A percentile compares a stretch with the other conserved stretches of the same genome.
Conservation (phyloP, 148 eudicot genomes). For the Limonium bicolor region DNA sequence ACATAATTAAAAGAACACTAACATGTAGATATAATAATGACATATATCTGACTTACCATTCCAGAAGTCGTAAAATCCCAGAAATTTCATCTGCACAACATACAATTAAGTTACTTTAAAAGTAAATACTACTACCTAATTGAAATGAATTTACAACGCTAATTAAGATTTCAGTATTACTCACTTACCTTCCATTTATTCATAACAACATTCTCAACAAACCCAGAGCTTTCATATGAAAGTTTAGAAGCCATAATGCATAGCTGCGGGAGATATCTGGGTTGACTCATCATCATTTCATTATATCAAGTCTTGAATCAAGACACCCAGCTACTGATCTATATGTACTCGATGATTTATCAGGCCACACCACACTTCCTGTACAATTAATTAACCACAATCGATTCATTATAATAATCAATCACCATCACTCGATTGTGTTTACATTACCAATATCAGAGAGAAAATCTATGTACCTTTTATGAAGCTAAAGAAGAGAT, state of each 20-base stretch:
- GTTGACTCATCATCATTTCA: background rate
- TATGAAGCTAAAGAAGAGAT: constrained; percentile 7
- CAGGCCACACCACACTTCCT: constrained; percentile 32
- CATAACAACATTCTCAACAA: constrained; percentile 19
- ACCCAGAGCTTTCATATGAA: constrained; percentile 33
- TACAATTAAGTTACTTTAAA: background rate
- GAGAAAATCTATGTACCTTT: constrained; percentile 5
- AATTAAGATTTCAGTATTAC: background rate
- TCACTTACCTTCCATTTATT: constrained; percentile 32
- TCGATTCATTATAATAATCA: background rate
- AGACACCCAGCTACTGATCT: constrained; percentile 19
- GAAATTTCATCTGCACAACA: constrained; percentile 5
- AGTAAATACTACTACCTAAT: no score
- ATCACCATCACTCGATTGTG: no score
- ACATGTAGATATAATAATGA: background rate
- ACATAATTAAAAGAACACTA: background rate
- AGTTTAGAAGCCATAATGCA: constrained; percentile 36
- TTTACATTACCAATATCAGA: background rate
- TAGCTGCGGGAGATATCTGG: background rate
- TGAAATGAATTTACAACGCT: background rate
- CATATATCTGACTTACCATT: background rate
- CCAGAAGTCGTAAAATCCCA: constrained; percentile 5
- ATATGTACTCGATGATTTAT: constrained; percentile 7
- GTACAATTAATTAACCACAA: background rate
- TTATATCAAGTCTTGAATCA: constrained; percentile 21